A percentile compares a stretch with the other conserved stretches of the same genome.
These are phyloP conservation scores for Henckelia pumila DNA, from an alignment of 257 asterid species.

Conservation along the genomic window DNA sequence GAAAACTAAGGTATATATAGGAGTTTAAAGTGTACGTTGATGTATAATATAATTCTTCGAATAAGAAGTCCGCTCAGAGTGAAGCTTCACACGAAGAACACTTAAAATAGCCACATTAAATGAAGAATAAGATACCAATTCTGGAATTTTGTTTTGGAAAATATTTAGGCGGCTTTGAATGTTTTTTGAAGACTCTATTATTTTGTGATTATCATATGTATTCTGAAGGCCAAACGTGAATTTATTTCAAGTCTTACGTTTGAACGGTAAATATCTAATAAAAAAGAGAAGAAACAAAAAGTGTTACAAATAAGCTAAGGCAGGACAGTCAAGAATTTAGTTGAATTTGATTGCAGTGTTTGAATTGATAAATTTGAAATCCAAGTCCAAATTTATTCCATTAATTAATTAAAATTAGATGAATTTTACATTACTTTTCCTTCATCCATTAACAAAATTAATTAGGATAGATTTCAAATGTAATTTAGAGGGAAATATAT, in stretches of 20 bases:
- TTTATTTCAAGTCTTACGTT: conserved; percentile 19
- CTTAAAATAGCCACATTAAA: conserved; percentile 5
- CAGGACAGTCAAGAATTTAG: background rate
- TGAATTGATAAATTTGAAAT: no score
- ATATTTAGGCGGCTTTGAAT: conserved; percentile 30
- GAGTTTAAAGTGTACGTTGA: background rate
- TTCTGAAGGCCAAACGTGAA: conserved; percentile 1
- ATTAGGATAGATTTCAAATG: no score
- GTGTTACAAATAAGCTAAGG: background rate
- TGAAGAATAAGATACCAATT: conserved; percentile 4
- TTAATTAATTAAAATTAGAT: no score
- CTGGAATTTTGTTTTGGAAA: conserved; percentile 11
- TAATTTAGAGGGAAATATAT: no score
- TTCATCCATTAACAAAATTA: no score
- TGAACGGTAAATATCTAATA: background rate
- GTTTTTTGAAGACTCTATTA: conserved; percentile 9
- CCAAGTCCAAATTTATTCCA: no score
- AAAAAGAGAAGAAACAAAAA: no score
- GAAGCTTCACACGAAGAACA: conserved; percentile 43
- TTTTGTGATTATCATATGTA: conserved; percentile 20
- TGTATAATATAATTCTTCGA: background rate
- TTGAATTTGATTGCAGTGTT: background rate
- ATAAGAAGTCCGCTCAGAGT: background rate
- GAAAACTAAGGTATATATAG: conserved; percentile 28
- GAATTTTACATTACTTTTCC: no score